phyloP scores from a whole-genome alignment of 495 filamentous ascomycete species.

The Lindgomyces ingoldianus region DNA sequence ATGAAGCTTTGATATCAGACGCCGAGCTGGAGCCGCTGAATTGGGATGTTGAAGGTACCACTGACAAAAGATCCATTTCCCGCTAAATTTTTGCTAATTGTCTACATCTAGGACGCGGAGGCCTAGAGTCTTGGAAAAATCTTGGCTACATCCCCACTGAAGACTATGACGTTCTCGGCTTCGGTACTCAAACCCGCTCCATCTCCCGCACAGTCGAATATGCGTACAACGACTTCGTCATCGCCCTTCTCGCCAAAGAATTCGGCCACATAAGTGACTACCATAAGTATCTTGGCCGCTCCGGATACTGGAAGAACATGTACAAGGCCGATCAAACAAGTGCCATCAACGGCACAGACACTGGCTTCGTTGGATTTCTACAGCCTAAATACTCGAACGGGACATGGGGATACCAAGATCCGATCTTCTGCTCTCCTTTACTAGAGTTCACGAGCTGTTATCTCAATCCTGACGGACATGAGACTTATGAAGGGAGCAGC shows the following conservation, averaged over 20 bases:
- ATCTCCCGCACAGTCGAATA: constrained; percentile 47
- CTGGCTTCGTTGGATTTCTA: constrained; percentile 67
- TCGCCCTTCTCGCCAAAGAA: constrained; percentile 51
- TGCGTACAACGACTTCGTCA: constrained; percentile 46
- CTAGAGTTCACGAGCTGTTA: constrained; percentile 57
- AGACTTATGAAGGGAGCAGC: constrained; percentile 70
- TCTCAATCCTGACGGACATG: constrained; percentile 62
- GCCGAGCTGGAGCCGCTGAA: constrained; percentile 72
- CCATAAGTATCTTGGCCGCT: constrained; percentile 56
- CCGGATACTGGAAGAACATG: constrained; percentile 67
- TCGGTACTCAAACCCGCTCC: constrained; percentile 36
- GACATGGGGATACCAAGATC: constrained; percentile 70
- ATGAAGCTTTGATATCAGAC: constrained; percentile 72
- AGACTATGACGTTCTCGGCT: constrained; percentile 34
- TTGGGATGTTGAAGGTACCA: constrained; percentile 71
- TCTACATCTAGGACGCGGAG: constrained; percentile 41
- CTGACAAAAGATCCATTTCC: too few species aligned
- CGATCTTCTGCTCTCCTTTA: constrained; percentile 63
- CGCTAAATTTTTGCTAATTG: too few species aligned
- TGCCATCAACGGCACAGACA: constrained; percentile 58
- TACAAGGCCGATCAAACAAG: constrained; percentile 65
- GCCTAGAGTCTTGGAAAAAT: constrained; percentile 40
- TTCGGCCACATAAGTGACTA: constrained; percentile 50
- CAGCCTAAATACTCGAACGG: constrained; percentile 65
- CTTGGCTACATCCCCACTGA: constrained; percentile 43